Evolutionary conservation across 2,329 filamentous ascomycete genomes (phyloP).

Genomic region (Daldinia sp.): DNA sequence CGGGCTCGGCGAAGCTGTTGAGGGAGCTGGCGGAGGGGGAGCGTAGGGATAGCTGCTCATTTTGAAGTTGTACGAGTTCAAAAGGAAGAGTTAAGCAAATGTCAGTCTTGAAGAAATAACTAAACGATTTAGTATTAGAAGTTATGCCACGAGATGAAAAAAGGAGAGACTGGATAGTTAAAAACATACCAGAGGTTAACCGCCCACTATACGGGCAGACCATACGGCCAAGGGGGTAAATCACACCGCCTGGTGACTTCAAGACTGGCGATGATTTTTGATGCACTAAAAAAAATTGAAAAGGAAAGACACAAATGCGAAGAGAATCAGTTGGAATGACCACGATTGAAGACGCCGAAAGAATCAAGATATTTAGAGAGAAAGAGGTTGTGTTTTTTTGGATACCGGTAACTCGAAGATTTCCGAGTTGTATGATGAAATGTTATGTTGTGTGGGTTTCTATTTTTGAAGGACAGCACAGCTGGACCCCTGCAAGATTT

Average conservation of each 20-base stretch:
- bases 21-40: constrained; percentile 49
- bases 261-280: background rate
- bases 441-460: constrained; percentile 25
- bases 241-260: constrained; percentile 14
- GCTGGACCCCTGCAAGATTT: constrained; percentile 27
- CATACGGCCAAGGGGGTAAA: constrained; percentile 26
- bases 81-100: constrained; percentile 5
- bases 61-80: constrained; percentile 16
- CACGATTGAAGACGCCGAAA: background rate
- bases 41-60: constrained; percentile 52
- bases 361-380: constrained; percentile 4
- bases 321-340: background rate
- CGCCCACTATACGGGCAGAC: constrained; percentile 1
- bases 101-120: background rate
- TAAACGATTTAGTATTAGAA: constrained; percentile 11
- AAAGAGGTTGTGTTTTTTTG: background rate
- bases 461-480: constrained; percentile 23
- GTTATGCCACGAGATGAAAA: background rate
- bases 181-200: constrained; percentile 22
- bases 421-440: constrained; percentile 14
- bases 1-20: constrained; percentile 43
- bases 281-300: background rate
- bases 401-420: background rate
- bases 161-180: background rate
- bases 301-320: background rate